Evolutionary conservation across 108 stramenopile species (phyloP).

Genomic region (Cyclotella cryptica): DNA sequence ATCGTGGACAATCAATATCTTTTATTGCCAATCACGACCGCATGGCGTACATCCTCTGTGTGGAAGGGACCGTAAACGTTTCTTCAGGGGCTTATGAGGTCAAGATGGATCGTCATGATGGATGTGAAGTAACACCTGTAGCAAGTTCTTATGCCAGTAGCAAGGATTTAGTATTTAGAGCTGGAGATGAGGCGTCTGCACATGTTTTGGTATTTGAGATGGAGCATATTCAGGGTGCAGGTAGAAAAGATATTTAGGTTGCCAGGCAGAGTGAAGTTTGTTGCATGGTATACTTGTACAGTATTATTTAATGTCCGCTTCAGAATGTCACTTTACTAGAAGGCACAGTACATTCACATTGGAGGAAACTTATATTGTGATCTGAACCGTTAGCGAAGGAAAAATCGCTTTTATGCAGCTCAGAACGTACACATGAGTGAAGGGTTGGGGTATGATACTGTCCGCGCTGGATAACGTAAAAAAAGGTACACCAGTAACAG

Average conservation of each 20-base stretch:
- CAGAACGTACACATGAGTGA: too few relatives aligned
- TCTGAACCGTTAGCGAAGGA: too few relatives aligned
- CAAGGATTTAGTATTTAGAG: slow-evolving; percentile 36
- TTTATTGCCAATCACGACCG: slow-evolving; percentile 48
- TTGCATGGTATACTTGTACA: too few relatives aligned
- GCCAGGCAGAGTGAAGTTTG: too few relatives aligned
- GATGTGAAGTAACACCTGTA: slow-evolving; percentile 51
- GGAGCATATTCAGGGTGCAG: slow-evolving; percentile 39
- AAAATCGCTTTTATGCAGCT: too few relatives aligned
- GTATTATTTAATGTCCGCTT: too few relatives aligned
- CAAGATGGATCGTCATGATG: slow-evolving; percentile 60
- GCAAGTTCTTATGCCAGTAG: slow-evolving; percentile 19
- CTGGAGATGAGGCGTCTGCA: slow-evolving; percentile 52
- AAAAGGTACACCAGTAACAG: too few relatives aligned
- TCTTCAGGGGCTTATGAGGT: slow-evolving; percentile 30
- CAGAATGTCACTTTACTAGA: too few relatives aligned
- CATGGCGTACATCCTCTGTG: slow-evolving; percentile 77
- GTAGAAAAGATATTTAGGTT: slow-evolving; percentile 48
- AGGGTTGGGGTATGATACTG: too few relatives aligned
- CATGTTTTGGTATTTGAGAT: slow-evolving; percentile 65
- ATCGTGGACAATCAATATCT: slow-evolving; percentile 28
- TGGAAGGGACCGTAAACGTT: slow-evolving; percentile 70
- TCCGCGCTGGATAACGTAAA: too few relatives aligned
- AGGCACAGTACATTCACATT: too few relatives aligned
- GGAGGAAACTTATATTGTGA: too few relatives aligned